These are phyloP conservation scores for Fusarium graminum DNA, from an alignment of 2,329 filamentous ascomycete genomes.

Conservation along the genomic window DNA sequence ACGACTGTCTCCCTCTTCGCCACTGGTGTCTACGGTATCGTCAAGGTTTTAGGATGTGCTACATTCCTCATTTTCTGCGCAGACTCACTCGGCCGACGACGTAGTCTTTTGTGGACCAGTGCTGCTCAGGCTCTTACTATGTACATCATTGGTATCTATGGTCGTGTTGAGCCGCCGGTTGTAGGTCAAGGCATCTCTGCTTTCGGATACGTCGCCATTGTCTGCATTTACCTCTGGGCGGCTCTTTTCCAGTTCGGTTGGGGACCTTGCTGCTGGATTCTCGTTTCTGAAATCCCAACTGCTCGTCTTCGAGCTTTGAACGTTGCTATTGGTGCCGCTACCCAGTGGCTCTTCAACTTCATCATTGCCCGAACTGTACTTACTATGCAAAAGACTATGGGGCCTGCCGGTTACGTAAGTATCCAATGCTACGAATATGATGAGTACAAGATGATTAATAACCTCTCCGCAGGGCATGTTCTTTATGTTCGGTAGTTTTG, in stretches of 20 bases:
- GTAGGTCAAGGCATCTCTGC: slow-evolving; percentile 66
- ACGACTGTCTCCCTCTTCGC: slow-evolving; percentile 74
- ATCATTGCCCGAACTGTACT: slow-evolving; percentile 74
- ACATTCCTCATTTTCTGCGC: slow-evolving; percentile 75
- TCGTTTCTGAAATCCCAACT: slow-evolving; percentile 76
- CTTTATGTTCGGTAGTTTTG: slow-evolving; percentile 76
- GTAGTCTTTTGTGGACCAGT: slow-evolving; percentile 73
- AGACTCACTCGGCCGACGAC: slow-evolving; percentile 75
- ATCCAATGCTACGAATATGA: not conserved
- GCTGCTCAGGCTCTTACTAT: slow-evolving; percentile 72
- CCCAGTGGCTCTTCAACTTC: slow-evolving; percentile 82
- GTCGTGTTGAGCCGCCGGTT: slow-evolving; percentile 71
- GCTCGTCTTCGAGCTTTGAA: slow-evolving; percentile 75
- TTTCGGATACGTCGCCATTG: slow-evolving; percentile 77
- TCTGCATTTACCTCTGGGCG: slow-evolving; percentile 80
- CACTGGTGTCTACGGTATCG: slow-evolving; percentile 79
- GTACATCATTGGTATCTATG: slow-evolving; percentile 79
- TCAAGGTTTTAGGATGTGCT: slow-evolving; percentile 75
- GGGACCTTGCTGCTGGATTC: slow-evolving; percentile 80
- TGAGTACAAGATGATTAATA: slow-evolving; percentile 16
- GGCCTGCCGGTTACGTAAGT: slow-evolving; percentile 58
- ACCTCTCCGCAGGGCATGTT: slow-evolving; percentile 66
- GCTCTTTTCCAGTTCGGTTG: slow-evolving; percentile 77
- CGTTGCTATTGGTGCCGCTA: slow-evolving; percentile 75
- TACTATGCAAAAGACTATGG: slow-evolving; percentile 72